A percentile compares a stretch with the other conserved stretches of the same genome.
Evolutionary conservation across 2,329 filamentous ascomycete species (phyloP).

Genomic region (Trichoderma endophyticum): DNA sequence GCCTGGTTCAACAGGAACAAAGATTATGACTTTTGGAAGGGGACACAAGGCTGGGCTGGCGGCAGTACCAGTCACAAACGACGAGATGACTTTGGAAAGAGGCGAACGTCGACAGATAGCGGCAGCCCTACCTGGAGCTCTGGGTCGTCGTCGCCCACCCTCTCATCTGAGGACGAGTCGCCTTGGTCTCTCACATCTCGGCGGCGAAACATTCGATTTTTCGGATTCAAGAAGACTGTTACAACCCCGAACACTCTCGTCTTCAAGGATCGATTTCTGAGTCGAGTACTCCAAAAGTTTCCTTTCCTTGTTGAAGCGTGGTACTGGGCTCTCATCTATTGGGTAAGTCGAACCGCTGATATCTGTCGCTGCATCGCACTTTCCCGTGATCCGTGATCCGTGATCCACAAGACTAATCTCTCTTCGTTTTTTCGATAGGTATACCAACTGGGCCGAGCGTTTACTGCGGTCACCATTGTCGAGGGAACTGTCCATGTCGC

Average conservation of each 20-base stretch:
- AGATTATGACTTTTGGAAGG: slow-evolving; percentile 32
- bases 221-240: slow-evolving; percentile 32
- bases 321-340: slow-evolving; percentile 77
- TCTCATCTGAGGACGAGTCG: slow-evolving; percentile 28
- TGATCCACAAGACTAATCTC: background rate
- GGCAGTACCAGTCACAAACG: slow-evolving; percentile 27
- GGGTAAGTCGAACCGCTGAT: slow-evolving; percentile 51
- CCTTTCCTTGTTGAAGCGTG: slow-evolving; percentile 72
- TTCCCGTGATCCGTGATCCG: background rate
- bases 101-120: slow-evolving; percentile 27
- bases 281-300: slow-evolving; percentile 60
- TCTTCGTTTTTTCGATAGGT: slow-evolving; percentile 44
- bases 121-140: slow-evolving; percentile 27
- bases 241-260: slow-evolving; percentile 33
- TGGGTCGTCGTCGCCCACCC: slow-evolving; percentile 27
- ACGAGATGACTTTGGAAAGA: slow-evolving; percentile 30
- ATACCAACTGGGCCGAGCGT: slow-evolving; percentile 70
- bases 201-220: slow-evolving; percentile 33
- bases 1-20: slow-evolving; percentile 43
- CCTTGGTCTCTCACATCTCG: slow-evolving; percentile 26
- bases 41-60: slow-evolving; percentile 24
- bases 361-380: background rate
- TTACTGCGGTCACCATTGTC: slow-evolving; percentile 66
- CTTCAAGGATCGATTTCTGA: slow-evolving; percentile 32
- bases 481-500: slow-evolving; percentile 67